Evolutionary conservation across 2,329 filamentous ascomycete species (phyloP).

Genomic region (Cercospora sp.): DNA sequence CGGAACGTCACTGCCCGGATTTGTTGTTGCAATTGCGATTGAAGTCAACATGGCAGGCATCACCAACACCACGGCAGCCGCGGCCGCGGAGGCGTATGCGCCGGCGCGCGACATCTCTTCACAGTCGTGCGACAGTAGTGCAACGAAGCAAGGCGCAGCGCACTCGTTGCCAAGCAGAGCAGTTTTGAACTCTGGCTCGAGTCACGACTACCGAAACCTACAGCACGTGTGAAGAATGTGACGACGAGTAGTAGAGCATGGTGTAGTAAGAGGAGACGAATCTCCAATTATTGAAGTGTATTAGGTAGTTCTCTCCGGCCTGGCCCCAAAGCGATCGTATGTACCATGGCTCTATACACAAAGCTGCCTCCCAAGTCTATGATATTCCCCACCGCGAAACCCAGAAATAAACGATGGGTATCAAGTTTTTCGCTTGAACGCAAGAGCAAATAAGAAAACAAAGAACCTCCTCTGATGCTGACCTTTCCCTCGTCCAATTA

Average conservation of each 20-base stretch:
- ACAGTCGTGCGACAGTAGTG: background rate
- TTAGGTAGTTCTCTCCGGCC: background rate
- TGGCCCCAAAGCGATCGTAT: slow-evolving; percentile 1
- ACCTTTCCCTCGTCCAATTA: background rate
- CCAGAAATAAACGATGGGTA: slow-evolving; percentile 1
- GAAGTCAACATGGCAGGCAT: background rate
- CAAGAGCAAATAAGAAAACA: background rate
- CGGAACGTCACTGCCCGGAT: background rate
- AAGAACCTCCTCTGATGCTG: background rate
- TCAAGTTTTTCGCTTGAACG: slow-evolving; percentile 17
- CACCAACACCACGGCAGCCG: background rate
- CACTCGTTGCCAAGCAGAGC: background rate
- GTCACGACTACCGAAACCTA: background rate
- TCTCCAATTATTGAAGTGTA: background rate
- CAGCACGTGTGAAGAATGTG: background rate
- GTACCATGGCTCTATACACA: background rate
- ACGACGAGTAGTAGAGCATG: background rate
- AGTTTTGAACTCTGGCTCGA: background rate
- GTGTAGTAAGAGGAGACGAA: background rate
- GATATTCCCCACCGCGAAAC: background rate
- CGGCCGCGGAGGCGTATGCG: background rate
- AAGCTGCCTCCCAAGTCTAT: slow-evolving; percentile 1
- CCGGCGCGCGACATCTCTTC: background rate
- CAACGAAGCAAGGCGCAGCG: background rate
- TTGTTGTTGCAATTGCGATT: background rate